A percentile compares a stretch with the other conserved stretches of the same genome.
These are phyloP conservation scores for Nothophoma quercina DNA, from an alignment of 2,329 filamentous ascomycete species.

Conservation along the genomic window DNA sequence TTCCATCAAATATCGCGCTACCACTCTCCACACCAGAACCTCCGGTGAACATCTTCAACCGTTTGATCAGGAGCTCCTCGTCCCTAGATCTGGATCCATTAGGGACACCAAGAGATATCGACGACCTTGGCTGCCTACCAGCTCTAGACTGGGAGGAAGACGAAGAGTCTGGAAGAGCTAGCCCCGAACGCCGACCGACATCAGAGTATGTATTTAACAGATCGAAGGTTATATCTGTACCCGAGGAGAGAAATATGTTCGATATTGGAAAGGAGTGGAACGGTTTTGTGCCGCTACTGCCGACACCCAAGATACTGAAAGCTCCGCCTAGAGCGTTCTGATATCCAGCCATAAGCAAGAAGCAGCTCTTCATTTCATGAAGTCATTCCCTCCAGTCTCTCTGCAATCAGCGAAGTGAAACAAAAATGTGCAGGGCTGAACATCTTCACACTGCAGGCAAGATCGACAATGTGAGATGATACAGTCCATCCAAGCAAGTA, in stretches of 20 bases:
- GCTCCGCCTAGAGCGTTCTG: constrained; percentile 20
- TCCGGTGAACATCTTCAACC: constrained; percentile 37
- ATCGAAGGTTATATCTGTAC: constrained; percentile 38
- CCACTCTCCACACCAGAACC: constrained; percentile 20
- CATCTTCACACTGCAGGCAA: no score
- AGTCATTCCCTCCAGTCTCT: no score
- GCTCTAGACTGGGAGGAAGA: constrained; percentile 14
- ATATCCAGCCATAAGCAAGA: not conserved
- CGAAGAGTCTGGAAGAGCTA: constrained; percentile 15
- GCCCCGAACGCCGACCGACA: constrained; percentile 24
- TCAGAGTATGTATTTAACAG: constrained; percentile 38
- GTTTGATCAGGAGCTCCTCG: constrained; percentile 14
- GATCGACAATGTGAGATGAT: no score
- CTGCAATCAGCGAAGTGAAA: not conserved
- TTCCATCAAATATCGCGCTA: constrained; percentile 27
- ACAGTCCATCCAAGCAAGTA: no score
- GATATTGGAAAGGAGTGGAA: constrained; percentile 29
- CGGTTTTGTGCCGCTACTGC: constrained; percentile 35
- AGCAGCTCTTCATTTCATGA: no score
- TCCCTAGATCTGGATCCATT: constrained; percentile 21
- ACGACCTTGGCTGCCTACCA: constrained; percentile 24
- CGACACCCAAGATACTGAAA: constrained; percentile 21
- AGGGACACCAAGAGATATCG: constrained; percentile 26
- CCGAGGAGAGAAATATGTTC: constrained; percentile 31
- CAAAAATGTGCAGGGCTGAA: no score